Evolutionary conservation across 305 asterid species (phyloP), one percentile per base, ranked within the genome.

Genomic region (Stenogyne calaminthoides): DNA sequence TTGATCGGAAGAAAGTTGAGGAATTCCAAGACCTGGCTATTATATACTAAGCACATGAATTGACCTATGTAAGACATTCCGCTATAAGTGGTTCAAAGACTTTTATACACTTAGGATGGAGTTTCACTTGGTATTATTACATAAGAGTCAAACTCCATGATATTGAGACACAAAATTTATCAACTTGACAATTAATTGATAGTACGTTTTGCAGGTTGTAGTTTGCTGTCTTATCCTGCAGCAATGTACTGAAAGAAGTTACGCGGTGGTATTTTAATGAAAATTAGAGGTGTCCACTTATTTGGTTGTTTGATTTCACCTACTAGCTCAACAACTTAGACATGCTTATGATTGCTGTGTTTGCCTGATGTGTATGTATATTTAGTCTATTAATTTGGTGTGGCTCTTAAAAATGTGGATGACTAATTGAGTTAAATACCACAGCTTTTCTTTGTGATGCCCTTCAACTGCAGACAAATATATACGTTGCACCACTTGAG

Each of bases 171-270:
- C 11, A 3, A 42, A 56, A 37, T 20, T 11, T 2, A 29, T 46
- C 46, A 70, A 29, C 46, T 47, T 62, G 54, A 18, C 51, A 61
- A 61, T 12, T 20, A 32, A 32, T 32, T 15, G 58, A n/a, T 60
- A 32, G 6, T 9, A 15, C 47, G 19, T 16, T 9, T 71, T 32
- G 29, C 14, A 20, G 16, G 55, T 56, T 55, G 15, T 55, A 14
- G 12, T 56, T 20, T 18, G 54, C 54, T 46, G 20, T 72, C 42
- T 29, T 51, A 32, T 22, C 55, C 44, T 72, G 70, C 64, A 62
- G 71, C 64, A 37, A 46, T 46, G 19, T n/a, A 46, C 19, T 46
- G 54, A 29, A 73, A 19, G 39, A 49, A 72, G 69, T 60, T 71
- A 18, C 11, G 36, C 10, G 51, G 36, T 71, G 69, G 47, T 34